Evolutionary conservation across 2,329 filamentous ascomycete species (phyloP).

Genomic region (Fusarium succisae): DNA sequence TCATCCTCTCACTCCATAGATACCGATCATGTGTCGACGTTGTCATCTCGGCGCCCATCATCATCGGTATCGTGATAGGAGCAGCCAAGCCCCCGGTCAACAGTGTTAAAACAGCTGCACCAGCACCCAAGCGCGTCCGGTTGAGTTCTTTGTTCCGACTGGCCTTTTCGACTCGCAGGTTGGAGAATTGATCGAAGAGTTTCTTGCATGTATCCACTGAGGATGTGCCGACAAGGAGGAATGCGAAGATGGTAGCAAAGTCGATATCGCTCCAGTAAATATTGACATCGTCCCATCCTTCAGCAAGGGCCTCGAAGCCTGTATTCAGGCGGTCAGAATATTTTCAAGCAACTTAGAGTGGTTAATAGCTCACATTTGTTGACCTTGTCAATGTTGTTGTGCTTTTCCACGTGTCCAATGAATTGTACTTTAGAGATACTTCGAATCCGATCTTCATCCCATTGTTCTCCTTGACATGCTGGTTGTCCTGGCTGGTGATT

Average conservation of each 20-base stretch:
- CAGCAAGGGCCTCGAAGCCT: slow-evolving; percentile 4
- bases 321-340: not conserved
- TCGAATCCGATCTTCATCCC: not conserved
- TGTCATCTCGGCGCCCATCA: not conserved
- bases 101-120: slow-evolving; percentile 6
- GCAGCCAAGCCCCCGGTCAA: not conserved
- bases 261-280: slow-evolving; percentile 18
- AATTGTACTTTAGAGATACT: slow-evolving; percentile 2
- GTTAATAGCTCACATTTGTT: not conserved
- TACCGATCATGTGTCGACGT: not conserved
- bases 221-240: not conserved
- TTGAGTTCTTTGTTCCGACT: not conserved
- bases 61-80: not conserved
- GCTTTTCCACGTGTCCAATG: not conserved
- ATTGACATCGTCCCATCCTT: slow-evolving; percentile 8
- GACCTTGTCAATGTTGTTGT: not conserved
- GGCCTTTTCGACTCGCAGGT: not conserved
- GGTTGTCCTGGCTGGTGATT: not conserved
- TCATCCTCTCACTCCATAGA: not conserved
- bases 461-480: not conserved
- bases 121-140: not conserved
- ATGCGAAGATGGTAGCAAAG: slow-evolving; percentile 5
- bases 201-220: slow-evolving; percentile 4
- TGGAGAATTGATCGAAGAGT: slow-evolving; percentile 8
- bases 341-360: rapidly evolving